Percentiles rank a stretch among this genome's conserved stretches.
Conservation (phyloP, 1,284 basidiomycete genomes). For the Austroboletus niveus region DNA sequence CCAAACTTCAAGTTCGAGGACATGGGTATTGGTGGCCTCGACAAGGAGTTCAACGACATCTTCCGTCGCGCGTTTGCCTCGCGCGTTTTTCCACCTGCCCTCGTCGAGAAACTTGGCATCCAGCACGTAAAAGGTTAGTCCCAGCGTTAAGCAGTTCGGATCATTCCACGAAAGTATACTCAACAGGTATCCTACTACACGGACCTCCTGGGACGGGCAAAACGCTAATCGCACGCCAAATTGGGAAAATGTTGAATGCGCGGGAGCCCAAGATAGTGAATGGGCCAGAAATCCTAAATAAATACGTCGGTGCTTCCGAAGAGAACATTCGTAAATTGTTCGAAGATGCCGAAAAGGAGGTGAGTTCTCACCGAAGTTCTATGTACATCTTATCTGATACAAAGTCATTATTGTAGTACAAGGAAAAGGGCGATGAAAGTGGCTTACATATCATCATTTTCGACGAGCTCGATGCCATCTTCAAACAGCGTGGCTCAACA, state of each 20-base stretch:
- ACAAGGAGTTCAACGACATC: constrained; percentile 93
- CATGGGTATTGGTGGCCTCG: constrained; percentile 99
- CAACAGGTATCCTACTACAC: constrained; percentile 84
- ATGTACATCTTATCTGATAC: background rate
- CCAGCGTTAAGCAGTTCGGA: background rate
- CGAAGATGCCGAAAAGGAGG: constrained; percentile 97
- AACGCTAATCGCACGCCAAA: constrained; percentile 97
- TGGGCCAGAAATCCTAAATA: constrained; percentile 96
- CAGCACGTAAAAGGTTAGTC: constrained; percentile 92
- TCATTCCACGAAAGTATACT: background rate
- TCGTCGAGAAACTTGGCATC: constrained; percentile 98
- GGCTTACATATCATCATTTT: constrained; percentile 99
- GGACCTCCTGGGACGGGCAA: constrained; percentile 99
- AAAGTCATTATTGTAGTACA: constrained; percentile 60
- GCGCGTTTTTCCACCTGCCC: constrained; percentile 94
- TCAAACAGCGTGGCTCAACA: constrained; percentile 95
- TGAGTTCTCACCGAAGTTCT: constrained; percentile 27
- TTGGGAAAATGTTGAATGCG: constrained; percentile 99
- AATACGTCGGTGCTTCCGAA: constrained; percentile 97
- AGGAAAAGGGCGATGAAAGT: constrained; percentile 97
- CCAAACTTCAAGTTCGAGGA: constrained; percentile 99
- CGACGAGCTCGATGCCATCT: constrained; percentile 98
- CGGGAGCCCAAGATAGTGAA: constrained; percentile 99
- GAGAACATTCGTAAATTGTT: constrained; percentile 99
- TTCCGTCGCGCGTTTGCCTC: constrained; percentile 99